Conservation (phyloP, 208 protist genomes). For the Leishmania tropica region DNA sequence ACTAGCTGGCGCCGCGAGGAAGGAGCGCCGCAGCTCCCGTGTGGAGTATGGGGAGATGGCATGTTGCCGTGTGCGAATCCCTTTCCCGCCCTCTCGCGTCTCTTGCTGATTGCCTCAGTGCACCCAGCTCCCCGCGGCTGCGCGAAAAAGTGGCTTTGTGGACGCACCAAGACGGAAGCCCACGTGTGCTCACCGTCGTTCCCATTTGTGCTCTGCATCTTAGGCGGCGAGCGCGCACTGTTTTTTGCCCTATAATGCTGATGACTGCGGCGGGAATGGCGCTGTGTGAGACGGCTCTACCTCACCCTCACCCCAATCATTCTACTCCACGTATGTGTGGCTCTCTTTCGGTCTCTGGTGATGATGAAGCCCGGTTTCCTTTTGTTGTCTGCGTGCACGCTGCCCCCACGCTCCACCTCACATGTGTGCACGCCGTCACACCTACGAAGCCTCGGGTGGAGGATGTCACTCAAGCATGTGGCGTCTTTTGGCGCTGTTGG, state of each 20-base stretch:
- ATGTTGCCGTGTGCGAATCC: neutral
- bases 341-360: neutral
- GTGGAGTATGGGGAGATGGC: neutral
- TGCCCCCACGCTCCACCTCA: neutral
- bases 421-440: neutral
- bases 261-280: neutral
- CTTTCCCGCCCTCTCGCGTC: neutral
- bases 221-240: neutral
- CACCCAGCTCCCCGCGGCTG: neutral
- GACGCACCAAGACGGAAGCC: neutral
- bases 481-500: conserved; percentile 38
- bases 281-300: neutral
- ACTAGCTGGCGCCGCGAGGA: neutral
- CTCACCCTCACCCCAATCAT: neutral
- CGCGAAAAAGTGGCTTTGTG: neutral
- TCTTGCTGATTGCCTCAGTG: neutral
- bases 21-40: neutral
- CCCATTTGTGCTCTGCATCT: neutral
- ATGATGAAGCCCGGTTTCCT: neutral
- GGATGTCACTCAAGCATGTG: conserved; percentile 41
- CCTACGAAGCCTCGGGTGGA: neutral
- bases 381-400: neutral
- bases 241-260: neutral
- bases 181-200: neutral
- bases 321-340: neutral